Evolutionary conservation across 345 rosid species (phyloP), one percentile per base, ranked within the genome.

Genomic region (Pelargonium nanum): DNA sequence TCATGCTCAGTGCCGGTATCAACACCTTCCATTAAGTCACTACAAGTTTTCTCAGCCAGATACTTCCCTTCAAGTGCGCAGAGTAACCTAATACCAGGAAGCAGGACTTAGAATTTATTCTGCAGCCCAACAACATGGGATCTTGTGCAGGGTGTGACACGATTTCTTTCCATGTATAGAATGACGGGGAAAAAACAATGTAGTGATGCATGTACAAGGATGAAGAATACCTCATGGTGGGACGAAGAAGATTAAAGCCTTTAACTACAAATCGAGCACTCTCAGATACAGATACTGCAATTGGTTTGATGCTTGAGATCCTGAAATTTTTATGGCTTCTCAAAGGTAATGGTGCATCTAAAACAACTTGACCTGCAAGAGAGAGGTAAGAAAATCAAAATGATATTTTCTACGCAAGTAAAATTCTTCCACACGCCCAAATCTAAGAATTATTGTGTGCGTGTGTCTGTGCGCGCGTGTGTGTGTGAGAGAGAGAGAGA

Each of bases 41-140:
- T 53, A 58, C 63, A 61, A 19, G 63, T 68, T 65, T 77, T 79
- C 59, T 81, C 81, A 24, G 69, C 69, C 60, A 86, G 67, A 76
- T 78, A 86, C 22, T 72, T 73, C 64, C 93, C 89, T 78, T 86
- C 85, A 1, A 83, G 53, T 1, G 82, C 79, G 59, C 89, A 83
- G 24, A 80, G 72, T 77, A 86, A 77, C 76, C 93, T 86, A 70
- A 51, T 64, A 58, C 56, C 45, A 71, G 50, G 53, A 53, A 48
- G 52, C 20, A 53, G 26, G 54, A 69, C 52, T 58, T 54, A 56
- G 24, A 54, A 55, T 40, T 45, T 59, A 55, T 21, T 55, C 24
- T 4, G 17, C 16, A 55, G 22, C 26, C 24, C 22, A 30, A 22
- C 16, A 22, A 59, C 40, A 13, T 10, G 26, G n/a, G n/a, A n/a